Evolutionary conservation across 805 yeast species (phyloP).

Genomic region (Candida schatavii): DNA sequence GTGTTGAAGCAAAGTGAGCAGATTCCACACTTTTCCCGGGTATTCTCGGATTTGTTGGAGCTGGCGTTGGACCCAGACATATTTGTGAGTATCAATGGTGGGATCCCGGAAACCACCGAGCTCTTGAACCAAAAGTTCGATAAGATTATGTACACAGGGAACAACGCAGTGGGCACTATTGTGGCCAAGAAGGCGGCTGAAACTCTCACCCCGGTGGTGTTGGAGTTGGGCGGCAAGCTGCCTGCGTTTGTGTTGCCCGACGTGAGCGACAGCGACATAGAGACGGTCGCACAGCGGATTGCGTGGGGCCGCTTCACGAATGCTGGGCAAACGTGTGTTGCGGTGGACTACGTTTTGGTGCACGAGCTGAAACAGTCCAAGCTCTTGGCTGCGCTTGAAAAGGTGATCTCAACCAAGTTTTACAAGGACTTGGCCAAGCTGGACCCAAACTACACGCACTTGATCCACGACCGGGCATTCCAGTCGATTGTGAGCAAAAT

Average conservation of each 20-base stretch:
- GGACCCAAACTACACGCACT: conserved; percentile 47
- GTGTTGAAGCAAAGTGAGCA: conserved; percentile 74
- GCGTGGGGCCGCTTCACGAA: conserved; percentile 77
- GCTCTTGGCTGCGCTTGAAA: conserved; percentile 42
- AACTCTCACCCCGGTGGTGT: conserved; percentile 70
- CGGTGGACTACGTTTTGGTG: conserved; percentile 80
- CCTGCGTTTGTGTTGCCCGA: conserved; percentile 70
- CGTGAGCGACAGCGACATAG: conserved; percentile 41
- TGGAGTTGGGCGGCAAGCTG: conserved; percentile 92
- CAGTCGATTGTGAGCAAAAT: conserved; percentile 45
- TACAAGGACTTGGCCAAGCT: conserved; percentile 37
- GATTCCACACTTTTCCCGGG: conserved; percentile 57
- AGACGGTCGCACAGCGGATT: conserved; percentile 54
- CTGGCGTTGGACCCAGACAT: conserved; percentile 54
- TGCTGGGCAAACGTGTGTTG: conserved; percentile 89
- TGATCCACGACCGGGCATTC: conserved; percentile 56
- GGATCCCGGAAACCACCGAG: conserved; percentile 55
- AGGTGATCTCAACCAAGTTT: conserved; percentile 40
- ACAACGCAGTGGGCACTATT: conserved; percentile 68
- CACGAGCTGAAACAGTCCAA: conserved; percentile 55
- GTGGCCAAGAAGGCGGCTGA: conserved; percentile 83
- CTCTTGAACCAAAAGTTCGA: conserved; percentile 67
- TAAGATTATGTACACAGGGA: conserved; percentile 85
- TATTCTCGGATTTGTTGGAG: conserved; percentile 55
- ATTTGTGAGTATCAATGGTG: conserved; percentile 70